Evolutionary conservation across 768 basidiomycete species (phyloP), one percentile per base, ranked within the genome.

Genomic region (Neoboletus brunneissimus): DNA sequence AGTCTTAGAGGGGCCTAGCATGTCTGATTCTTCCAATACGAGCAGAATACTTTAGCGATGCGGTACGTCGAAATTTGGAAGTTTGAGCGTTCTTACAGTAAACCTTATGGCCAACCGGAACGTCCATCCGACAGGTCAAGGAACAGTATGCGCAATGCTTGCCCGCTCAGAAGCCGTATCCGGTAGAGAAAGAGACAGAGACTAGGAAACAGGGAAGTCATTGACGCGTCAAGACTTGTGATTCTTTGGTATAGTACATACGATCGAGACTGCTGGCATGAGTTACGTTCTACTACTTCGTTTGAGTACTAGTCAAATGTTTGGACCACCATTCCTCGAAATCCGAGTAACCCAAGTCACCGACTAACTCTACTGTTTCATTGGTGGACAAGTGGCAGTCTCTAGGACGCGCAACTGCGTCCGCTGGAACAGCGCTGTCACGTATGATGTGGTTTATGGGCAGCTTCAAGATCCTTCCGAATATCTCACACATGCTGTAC

Each of bases 281-380:
- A 31, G 8, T n/a, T 23, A 51, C 13, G 32, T 45, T 56, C 47
- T 27, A n/a, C n/a, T 64, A 72, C 46, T 58, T 55, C 42, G 44
- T 25, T 34, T 56, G 38, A 7, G 40, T 38, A 23, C 53, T 48
- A 12, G 53, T 65, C 62, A 88, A 64, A 62, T 84, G 74, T 16
- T 67, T 77, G 18, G 72, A 72, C 92, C 93, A 97, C 93, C 94
- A 96, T 59, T 86, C 83, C 67, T 87, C 89, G 67, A 98, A 97
- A 25, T 83, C 72, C 4, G 81, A 80, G 50, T 85, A 78, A 6
- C 79, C 82, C 38, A 90, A 75, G n/a, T 78, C 76, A 45, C 83
- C 82, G 23, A 86, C 62, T 25, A 97, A 69, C 50, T 79, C 78
- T 53, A 88, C 84, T n/a, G 92, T 88, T 65, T 87, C 87, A 51